Conservation (phyloP, 225 moss, liverwort and hornwort genomes). For the Marchantia paleacea region DNA sequence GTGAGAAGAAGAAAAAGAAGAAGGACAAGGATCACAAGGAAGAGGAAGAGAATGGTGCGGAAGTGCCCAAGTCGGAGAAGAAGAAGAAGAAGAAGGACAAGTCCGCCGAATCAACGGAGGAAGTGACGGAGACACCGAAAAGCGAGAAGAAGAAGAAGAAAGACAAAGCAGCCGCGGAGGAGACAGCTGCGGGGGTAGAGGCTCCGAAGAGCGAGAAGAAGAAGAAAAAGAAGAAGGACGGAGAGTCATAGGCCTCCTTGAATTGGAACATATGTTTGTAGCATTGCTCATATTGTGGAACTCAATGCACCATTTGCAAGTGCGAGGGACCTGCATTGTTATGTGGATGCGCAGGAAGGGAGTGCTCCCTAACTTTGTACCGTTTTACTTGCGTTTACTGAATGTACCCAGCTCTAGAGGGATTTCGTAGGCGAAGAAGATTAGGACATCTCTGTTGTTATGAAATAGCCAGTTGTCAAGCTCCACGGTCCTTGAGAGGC, state of each 20-base stretch:
- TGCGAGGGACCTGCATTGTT: background rate
- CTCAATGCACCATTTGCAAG: background rate
- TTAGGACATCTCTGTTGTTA: background rate
- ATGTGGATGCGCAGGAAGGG: background rate
- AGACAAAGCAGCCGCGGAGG: slow-evolving; percentile 20
- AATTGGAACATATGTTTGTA: too few relatives aligned
- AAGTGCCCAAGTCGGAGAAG: slow-evolving; percentile 23
- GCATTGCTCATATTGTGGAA: too few relatives aligned
- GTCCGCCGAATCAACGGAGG: background rate
- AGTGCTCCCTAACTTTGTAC: background rate
- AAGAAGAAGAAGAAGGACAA: slow-evolving; percentile 26
- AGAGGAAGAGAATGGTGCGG: slow-evolving; percentile 44
- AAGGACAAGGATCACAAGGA: slow-evolving; percentile 56
- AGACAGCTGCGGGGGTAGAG: slow-evolving; percentile 23
- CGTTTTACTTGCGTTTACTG: background rate
- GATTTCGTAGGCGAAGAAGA: background rate
- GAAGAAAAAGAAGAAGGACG: slow-evolving; percentile 26
- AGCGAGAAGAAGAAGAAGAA: slow-evolving; percentile 29
- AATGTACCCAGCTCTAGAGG: background rate
- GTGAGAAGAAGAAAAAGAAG: slow-evolving; percentile 80
- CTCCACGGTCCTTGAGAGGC: background rate
- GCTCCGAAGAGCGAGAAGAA: slow-evolving; percentile 23
- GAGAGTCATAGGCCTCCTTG: background rate
- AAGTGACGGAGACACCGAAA: slow-evolving; percentile 27
- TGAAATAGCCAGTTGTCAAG: background rate